A percentile compares a stretch with the other conserved stretches of the same genome.
Evolutionary conservation across 305 asterid genomes (phyloP).

Genomic region (Fraxinus paxiana): DNA sequence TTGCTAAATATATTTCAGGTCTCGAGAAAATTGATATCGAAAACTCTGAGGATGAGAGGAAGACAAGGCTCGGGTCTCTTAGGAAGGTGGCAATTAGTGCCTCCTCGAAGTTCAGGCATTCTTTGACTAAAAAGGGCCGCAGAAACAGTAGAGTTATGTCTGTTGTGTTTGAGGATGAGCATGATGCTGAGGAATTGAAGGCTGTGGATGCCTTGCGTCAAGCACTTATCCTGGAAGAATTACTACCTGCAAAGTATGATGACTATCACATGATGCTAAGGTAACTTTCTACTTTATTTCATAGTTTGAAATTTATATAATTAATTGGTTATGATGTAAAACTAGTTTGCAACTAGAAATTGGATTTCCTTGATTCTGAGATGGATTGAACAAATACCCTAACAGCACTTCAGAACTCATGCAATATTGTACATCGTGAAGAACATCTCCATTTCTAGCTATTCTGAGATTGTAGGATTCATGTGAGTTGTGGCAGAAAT

Average conservation of each 20-base stretch:
- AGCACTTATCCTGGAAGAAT: conserved; percentile 75
- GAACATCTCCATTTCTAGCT: background rate
- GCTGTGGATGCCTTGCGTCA: conserved; percentile 87
- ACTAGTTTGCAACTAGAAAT: background rate
- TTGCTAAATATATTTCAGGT: conserved; percentile 36
- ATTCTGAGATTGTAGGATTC: background rate
- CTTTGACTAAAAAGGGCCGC: conserved; percentile 59
- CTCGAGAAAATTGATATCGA: conserved; percentile 62
- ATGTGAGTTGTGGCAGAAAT: background rate
- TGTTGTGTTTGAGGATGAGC: conserved; percentile 81
- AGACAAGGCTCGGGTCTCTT: conserved; percentile 70
- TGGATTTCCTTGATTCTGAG: background rate
- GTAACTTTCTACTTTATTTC: conserved; percentile 25
- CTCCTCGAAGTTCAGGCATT: conserved; percentile 74
- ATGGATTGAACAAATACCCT: background rate
- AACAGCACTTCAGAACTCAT: background rate
- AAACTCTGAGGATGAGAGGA: conserved; percentile 59
- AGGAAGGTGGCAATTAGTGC: conserved; percentile 81
- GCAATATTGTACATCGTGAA: background rate
- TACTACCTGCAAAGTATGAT: conserved; percentile 76
- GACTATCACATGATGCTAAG: conserved; percentile 88
- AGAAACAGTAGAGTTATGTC: conserved; percentile 82
- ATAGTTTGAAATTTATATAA: background rate
- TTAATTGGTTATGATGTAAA: background rate
- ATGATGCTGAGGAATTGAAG: conserved; percentile 75